These are phyloP conservation scores for Mallotus nudiflorus DNA, from an alignment of 345 rosid genomes.

Conservation along the genomic window DNA sequence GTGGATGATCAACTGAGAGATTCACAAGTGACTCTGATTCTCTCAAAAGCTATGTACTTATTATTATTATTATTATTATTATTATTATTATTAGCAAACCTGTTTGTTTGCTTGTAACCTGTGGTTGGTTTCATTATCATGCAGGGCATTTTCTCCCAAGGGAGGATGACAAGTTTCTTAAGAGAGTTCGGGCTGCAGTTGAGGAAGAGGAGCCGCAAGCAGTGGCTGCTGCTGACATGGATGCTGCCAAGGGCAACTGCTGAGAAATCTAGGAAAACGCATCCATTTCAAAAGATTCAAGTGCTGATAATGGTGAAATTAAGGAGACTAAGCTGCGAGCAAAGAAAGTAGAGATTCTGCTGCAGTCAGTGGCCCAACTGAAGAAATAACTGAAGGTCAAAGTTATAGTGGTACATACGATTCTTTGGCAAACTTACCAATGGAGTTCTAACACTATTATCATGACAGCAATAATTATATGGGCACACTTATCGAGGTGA, in stretches of 20 bases:
- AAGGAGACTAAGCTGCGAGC: conserved; percentile 25
- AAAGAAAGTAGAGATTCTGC: conserved; percentile 19
- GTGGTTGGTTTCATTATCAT: conserved; percentile 22
- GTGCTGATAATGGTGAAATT: conserved; percentile 21
- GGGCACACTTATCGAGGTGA: conserved; percentile 90
- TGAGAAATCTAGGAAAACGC: conserved; percentile 50
- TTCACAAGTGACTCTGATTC: conserved; percentile 55
- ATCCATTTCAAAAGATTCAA: conserved; percentile 26
- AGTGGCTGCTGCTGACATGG: conserved; percentile 57
- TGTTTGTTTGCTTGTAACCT: no score
- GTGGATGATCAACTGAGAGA: conserved; percentile 48
- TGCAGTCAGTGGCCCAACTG: conserved; percentile 20
- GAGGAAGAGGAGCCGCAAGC: conserved; percentile 91
- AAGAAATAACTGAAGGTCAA: conserved; percentile 40
- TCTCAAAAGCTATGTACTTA: conserved; percentile 67
- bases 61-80: no score
- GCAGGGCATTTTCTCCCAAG: conserved; percentile 92
- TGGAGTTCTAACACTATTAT: conserved; percentile 81
- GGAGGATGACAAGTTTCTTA: conserved; percentile 93
- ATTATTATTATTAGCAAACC: no score
- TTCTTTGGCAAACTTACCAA: conserved; percentile 61
- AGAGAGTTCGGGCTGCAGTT: conserved; percentile 85
- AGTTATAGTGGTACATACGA: conserved; percentile 43
- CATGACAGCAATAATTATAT: conserved; percentile 79
- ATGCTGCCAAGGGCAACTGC: conserved; percentile 62